Conservation (phyloP, 768 basidiomycete genomes). For the Agrocybe praecox region DNA sequence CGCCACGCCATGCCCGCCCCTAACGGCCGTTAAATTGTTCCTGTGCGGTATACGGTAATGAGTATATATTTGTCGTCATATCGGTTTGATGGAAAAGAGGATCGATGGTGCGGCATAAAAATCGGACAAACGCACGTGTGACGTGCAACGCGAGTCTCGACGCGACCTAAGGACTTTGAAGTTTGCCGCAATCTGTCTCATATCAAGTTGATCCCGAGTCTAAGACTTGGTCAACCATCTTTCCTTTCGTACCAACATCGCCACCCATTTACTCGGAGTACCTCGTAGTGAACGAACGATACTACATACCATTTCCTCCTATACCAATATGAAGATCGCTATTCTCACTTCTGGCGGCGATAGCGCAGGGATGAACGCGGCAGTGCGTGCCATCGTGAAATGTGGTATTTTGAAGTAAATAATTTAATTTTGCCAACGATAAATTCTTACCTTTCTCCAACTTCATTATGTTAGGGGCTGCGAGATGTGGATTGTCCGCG, state of each 20-base stretch:
- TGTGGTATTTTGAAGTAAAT: constrained; percentile 86
- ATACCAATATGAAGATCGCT: constrained; percentile 76
- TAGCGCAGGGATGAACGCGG: constrained; percentile 97
- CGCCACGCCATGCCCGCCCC: background rate
- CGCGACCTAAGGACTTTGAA: background rate
- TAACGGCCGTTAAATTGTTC: background rate
- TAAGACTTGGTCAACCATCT: background rate
- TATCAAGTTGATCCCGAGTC: constrained; percentile 1
- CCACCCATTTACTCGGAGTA: background rate
- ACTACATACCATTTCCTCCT: background rate
- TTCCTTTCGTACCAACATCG: constrained; percentile 1
- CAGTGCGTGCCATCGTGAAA: constrained; percentile 92
- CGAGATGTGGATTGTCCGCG: constrained; percentile 94
- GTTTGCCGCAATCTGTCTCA: background rate
- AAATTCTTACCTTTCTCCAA: background rate
- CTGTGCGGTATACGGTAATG: background rate
- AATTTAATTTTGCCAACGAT: background rate
- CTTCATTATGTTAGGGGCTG: constrained; percentile 69
- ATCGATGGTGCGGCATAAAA: background rate
- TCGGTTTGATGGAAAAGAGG: background rate
- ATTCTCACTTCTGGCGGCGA: constrained; percentile 97
- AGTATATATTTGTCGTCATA: background rate
- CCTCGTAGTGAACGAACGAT: background rate
- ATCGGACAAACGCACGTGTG: background rate
- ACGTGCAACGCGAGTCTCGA: background rate